These are phyloP conservation scores for Phlebiopsis flavidoalba DNA, from an alignment of 768 basidiomycete genomes.

Conservation along the genomic window DNA sequence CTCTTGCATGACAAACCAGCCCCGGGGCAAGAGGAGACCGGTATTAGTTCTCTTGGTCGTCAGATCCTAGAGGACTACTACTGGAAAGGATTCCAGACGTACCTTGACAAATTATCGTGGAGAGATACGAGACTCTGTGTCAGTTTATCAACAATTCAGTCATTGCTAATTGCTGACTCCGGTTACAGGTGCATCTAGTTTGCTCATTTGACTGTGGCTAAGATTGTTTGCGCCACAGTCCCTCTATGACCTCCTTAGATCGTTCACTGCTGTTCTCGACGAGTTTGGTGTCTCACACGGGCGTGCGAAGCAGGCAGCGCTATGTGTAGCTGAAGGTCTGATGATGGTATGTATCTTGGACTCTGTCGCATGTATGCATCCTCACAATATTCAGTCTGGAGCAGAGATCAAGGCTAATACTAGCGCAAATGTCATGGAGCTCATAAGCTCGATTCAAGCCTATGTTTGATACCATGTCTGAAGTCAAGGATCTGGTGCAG, in stretches of 20 bases:
- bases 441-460: conserved; percentile 66
- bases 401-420: conserved; percentile 56
- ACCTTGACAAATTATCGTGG: conserved; percentile 88
- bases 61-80: conserved; percentile 82
- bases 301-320: conserved; percentile 75
- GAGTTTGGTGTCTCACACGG: conserved; percentile 85
- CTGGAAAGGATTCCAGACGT: conserved; percentile 85
- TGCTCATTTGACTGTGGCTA: conserved; percentile 76
- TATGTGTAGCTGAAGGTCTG: conserved; percentile 78
- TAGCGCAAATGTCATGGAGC: conserved; percentile 53
- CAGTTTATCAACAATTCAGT: conserved; percentile 23
- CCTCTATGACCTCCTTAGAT: conserved; percentile 74
- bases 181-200: conserved; percentile 84
- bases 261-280: conserved; percentile 82
- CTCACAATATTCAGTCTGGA: conserved; percentile 50
- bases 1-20: conserved; percentile 53
- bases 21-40: conserved; percentile 27
- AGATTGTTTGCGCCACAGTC: conserved; percentile 73
- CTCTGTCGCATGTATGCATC: neutral
- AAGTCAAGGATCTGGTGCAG: conserved; percentile 61
- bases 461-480: conserved; percentile 59
- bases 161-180: neutral
- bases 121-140: conserved; percentile 85
- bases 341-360: conserved; percentile 49
- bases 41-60: conserved; percentile 49